Evolutionary conservation across 1,284 basidiomycete species (phyloP).

Genomic region (Ustilago esculenta): DNA sequence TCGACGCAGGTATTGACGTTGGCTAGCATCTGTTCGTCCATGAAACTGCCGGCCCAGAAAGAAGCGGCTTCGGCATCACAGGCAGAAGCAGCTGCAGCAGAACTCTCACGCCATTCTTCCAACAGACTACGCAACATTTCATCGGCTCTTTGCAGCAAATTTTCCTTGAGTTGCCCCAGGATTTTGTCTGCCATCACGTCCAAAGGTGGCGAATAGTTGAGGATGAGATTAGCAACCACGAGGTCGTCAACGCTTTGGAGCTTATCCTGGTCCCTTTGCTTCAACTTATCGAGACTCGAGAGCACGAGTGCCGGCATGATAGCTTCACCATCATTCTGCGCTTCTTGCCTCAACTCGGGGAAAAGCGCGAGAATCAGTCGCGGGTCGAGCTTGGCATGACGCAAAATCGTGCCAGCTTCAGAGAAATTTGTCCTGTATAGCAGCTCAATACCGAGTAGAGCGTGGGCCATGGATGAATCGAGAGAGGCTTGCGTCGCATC

Average conservation of each 20-base stretch:
- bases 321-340: conserved; percentile 9
- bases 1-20: conserved; percentile 36
- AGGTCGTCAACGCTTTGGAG: conserved; percentile 25
- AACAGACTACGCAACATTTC: conserved; percentile 38
- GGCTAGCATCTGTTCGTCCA: conserved; percentile 37
- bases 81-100: conserved; percentile 3
- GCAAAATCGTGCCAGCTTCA: conserved; percentile 23
- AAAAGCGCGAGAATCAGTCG: conserved; percentile 41
- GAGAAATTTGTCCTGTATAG: conserved; percentile 40
- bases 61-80: not conserved
- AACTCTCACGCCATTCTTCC: conserved; percentile 17
- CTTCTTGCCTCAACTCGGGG: conserved; percentile 2
- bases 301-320: conserved; percentile 24
- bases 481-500: conserved; percentile 5
- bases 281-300: conserved; percentile 10
- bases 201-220: conserved; percentile 54
- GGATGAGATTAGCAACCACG: conserved; percentile 30
- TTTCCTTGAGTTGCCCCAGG: conserved; percentile 14
- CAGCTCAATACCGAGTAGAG: conserved; percentile 35
- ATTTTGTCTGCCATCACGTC: conserved; percentile 18
- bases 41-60: conserved; percentile 25
- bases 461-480: conserved; percentile 26
- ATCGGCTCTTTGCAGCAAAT: conserved; percentile 21
- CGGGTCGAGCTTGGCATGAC: conserved; percentile 34
- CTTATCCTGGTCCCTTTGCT: not conserved